These are phyloP conservation scores for Sophora flavescens DNA, from an alignment of 306 rosid genomes.

Conservation along the genomic window DNA sequence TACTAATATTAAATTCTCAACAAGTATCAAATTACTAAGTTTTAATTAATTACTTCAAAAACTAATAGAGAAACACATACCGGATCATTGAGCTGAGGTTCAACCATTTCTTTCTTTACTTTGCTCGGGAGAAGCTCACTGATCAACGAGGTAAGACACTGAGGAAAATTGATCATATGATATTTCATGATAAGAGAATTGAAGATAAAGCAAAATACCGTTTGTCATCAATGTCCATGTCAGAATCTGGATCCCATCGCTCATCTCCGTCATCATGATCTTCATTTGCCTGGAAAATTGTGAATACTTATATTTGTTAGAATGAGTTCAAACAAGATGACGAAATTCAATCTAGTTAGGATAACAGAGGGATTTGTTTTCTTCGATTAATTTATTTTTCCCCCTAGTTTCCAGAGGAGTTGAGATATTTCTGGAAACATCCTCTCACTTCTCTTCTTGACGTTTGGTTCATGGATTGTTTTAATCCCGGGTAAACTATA, in stretches of 20 bases:
- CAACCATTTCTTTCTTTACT: conserved; percentile 76
- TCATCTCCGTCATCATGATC: conserved; percentile 70
- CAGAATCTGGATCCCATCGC: conserved; percentile 78
- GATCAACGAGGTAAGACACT: conserved; percentile 50
- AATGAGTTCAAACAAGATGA: conserved; percentile 19
- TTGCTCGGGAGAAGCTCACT: conserved; percentile 65
- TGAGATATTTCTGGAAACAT: conserved; percentile 7
- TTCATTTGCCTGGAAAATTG: conserved; percentile 66
- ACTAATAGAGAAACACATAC: conserved; percentile 53
- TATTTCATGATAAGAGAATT: conserved; percentile 25
- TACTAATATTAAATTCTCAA: neutral
- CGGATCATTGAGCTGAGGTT: conserved; percentile 71
- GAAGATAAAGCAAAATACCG: conserved; percentile 57
- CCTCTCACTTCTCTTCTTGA: neutral
- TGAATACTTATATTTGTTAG: conserved; percentile 1
- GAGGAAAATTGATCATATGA: conserved; percentile 33
- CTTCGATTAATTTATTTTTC: neutral
- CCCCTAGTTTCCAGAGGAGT: neutral
- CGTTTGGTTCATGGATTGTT: no score
- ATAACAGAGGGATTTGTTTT: conserved; percentile 7
- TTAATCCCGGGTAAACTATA: no score
- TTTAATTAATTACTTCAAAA: conserved; percentile 26
- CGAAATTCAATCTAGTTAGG: neutral
- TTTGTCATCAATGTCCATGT: conserved; percentile 72
- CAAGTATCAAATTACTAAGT: neutral